These are phyloP conservation scores for Coccomyxa sp. DNA, from an alignment of 139 green algal genomes.

Conservation along the genomic window DNA sequence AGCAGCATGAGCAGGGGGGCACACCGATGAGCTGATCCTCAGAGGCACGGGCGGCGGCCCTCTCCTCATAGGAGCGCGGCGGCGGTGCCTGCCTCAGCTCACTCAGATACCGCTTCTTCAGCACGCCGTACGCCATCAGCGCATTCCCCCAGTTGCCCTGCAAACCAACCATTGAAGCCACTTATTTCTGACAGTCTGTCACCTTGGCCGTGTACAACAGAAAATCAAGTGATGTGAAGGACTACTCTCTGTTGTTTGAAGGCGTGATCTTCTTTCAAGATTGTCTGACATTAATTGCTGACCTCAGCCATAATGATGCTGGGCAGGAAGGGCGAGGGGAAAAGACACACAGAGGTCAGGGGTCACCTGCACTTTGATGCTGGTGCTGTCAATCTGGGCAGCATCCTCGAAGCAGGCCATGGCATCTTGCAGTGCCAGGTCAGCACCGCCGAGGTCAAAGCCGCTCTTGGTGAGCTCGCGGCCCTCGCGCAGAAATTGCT, in stretches of 20 bases:
- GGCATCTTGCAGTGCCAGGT: not conserved
- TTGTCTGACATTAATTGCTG: too few relatives aligned
- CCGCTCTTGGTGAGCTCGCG: not conserved
- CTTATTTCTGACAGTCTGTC: not conserved
- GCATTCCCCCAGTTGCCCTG: constrained; percentile 29
- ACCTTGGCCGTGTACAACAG: too few relatives aligned
- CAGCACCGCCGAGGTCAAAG: constrained; percentile 5
- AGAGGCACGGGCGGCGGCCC: not conserved
- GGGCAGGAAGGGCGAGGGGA: too few relatives aligned
- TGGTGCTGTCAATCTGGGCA: not conserved
- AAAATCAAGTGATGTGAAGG: too few relatives aligned
- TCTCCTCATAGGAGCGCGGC: not conserved
- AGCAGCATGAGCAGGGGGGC: not conserved
- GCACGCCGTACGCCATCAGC: constrained; percentile 17
- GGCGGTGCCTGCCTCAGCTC: not conserved
- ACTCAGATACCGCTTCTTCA: constrained; percentile 14
- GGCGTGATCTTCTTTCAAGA: too few relatives aligned
- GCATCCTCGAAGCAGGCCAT: constrained; percentile 16
- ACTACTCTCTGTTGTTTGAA: too few relatives aligned
- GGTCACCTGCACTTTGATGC: constrained; percentile 7
- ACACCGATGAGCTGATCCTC: not conserved
- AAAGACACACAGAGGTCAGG: too few relatives aligned
- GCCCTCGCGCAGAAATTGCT: constrained; percentile 10
- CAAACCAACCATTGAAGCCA: not conserved
- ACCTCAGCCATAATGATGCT: too few relatives aligned